These are phyloP conservation scores for Suhomyces taliae DNA, from an alignment of 1,139 yeast genomes.

Conservation along the genomic window DNA sequence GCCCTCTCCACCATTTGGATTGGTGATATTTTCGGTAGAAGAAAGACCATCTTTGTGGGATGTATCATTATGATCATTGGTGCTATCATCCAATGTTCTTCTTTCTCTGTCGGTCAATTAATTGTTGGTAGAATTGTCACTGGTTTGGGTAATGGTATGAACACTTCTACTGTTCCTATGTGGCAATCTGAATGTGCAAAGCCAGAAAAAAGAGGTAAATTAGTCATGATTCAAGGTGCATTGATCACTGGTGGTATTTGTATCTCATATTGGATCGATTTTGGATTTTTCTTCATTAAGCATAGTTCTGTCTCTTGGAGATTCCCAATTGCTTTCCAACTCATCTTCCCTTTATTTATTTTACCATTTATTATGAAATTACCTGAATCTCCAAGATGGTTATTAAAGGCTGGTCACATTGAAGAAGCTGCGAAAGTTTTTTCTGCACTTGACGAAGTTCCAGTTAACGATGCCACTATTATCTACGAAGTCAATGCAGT, in stretches of 20 bases:
- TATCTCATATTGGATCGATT: conserved; percentile 38
- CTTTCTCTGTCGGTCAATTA: conserved; percentile 32
- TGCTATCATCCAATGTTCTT: conserved; percentile 35
- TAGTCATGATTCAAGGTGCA: conserved; percentile 37
- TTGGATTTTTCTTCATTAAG: conserved; percentile 39
- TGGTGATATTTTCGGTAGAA: conserved; percentile 37
- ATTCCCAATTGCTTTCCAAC: conserved; percentile 49
- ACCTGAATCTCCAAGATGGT: conserved; percentile 27
- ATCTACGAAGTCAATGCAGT: conserved; percentile 33
- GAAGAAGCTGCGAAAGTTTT: conserved; percentile 52
- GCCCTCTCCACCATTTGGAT: conserved; percentile 35
- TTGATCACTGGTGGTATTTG: conserved; percentile 24
- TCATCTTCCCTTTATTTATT: conserved; percentile 32
- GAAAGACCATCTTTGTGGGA: conserved; percentile 32
- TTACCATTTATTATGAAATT: conserved; percentile 15
- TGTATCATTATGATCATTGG: conserved; percentile 35
- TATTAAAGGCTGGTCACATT: conserved; percentile 30
- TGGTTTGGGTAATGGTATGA: conserved; percentile 41
- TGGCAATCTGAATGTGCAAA: conserved; percentile 40
- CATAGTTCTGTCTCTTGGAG: conserved; percentile 30
- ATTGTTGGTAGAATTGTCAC: conserved; percentile 42
- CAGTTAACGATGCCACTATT: conserved; percentile 25
- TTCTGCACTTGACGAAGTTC: conserved; percentile 41
- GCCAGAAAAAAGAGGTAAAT: conserved; percentile 34
- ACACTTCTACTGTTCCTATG: conserved; percentile 39